Base-by-base conservation (phyloP, 1,139 yeast genomes). In the Yamadazyma atmosphaerica region DNA sequence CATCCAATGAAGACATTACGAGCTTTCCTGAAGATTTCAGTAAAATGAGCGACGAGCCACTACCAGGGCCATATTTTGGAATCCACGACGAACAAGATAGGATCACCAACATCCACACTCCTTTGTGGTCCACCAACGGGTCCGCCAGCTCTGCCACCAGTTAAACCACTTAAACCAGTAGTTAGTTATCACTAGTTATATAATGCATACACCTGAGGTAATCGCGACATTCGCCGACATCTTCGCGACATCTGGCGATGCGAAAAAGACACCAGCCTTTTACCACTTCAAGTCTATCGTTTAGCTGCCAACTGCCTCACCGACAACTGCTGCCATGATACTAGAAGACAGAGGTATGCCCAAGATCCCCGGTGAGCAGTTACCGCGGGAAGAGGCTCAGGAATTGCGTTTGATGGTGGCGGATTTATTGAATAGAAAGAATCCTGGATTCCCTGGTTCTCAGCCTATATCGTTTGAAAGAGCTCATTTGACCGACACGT, bases 391-490 rank as follows among this genome's bases (percentile, higher is more conserved):
- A 35, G 86, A 86, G 19, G 79, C 86, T 0, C 75, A 74, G 30
- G 89, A 79, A 43, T 71, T 90, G 40, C 78, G 82, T 54, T 71
- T 73, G 38, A 80, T 83, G 67, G 83, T 90, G 9, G 83, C 90
- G 12, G 79, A 77, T 39, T 70, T 90, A 27, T 65, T 89, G 35
- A 78, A 80, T 17, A 61, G 81, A 27, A 62, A 81, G 40, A 68
- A 62, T 40, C 62, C 71, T 19, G 55, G 65, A 2, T 87, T 87
- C 51, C 90, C 95, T 3, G 98, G 98, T 0, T 83, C 97, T 1
- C 98, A 94, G 61, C 99, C 99, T 0, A 88, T 92, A 1, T 87
- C 96, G 26, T 90, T 94, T 58, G 83, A 87, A 34, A 71, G 88
- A 42, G 69, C 72, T 30, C 97, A 90, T 62, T 69, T 92, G 29